A percentile compares a stretch with the other conserved stretches of the same genome.
phyloP scores from a whole-genome alignment of 2,329 filamentous ascomycete genomes.

The Xylariales sp. region DNA sequence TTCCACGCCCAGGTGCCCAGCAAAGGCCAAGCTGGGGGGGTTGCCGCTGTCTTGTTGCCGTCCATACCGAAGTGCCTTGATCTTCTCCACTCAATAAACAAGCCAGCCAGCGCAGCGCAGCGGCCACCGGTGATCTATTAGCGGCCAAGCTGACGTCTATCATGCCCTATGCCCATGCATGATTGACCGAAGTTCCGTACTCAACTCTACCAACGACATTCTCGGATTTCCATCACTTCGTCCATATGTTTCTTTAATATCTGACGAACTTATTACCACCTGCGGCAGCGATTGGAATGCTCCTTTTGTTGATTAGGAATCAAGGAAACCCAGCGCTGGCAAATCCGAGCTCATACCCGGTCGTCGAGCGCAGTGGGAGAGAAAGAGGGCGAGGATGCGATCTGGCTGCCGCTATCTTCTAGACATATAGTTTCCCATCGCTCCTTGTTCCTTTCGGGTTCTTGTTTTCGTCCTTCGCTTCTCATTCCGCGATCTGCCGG shows the following conservation, averaged over 20 bases:
- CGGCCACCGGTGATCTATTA: not conserved
- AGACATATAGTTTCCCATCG: no score
- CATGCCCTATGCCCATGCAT: conserved; percentile 7
- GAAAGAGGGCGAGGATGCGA: no score
- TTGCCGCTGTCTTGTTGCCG: not conserved
- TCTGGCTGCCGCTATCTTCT: no score
- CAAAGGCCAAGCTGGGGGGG: conserved; percentile 4
- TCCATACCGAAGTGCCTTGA: not conserved
- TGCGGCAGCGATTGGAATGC: no score
- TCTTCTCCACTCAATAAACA: conserved; percentile 4
- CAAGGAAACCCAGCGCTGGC: no score
- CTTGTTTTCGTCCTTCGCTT: no score
- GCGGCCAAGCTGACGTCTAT: conserved; percentile 3
- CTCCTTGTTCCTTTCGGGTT: no score
- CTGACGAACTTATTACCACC: no score
- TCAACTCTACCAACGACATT: no score
- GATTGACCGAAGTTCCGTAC: not conserved
- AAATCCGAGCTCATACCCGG: no score
- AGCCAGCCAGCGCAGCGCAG: not conserved
- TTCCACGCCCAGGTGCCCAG: conserved; percentile 9
- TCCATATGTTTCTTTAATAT: not conserved
- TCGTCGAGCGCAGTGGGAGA: no score
- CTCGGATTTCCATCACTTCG: not conserved
- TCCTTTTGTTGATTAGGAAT: no score
- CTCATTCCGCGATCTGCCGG: not conserved